phyloP scores from a whole-genome alignment of 208 protist species.

The Trypanosoma cruzi region DNA sequence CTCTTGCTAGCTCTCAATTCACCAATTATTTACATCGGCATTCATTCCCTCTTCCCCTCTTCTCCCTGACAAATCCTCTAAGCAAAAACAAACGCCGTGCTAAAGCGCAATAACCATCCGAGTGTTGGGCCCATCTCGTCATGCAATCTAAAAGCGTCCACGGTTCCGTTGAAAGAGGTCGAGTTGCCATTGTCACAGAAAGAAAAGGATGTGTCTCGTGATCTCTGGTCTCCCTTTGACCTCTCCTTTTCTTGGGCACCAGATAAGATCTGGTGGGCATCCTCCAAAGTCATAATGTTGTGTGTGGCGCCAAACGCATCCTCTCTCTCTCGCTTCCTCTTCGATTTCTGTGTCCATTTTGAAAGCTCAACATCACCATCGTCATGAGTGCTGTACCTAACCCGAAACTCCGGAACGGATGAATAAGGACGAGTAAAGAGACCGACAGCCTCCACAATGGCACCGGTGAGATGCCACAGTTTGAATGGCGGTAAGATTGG shows the following conservation, averaged over 20 bases:
- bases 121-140: not conserved
- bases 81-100: slow-evolving; percentile 1
- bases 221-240: too few species aligned
- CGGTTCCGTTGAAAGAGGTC: not conserved
- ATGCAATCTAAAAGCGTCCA: slow-evolving; percentile 7
- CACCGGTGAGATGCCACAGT: not conserved
- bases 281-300: too few species aligned
- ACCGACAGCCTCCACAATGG: not conserved
- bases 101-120: not conserved
- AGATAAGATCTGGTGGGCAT: too few species aligned
- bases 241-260: too few species aligned
- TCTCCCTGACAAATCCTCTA: not conserved
- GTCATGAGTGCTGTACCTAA: not conserved
- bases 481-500: not conserved
- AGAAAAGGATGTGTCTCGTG: too few species aligned
- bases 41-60: too few species aligned
- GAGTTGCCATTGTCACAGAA: not conserved
- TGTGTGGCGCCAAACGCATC: too few species aligned
- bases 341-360: too few species aligned
- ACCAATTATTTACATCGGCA: too few species aligned
- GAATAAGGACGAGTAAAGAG: not conserved
- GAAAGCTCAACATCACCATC: not conserved
- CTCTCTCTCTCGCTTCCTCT: too few species aligned
- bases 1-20: too few species aligned
- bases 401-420: not conserved